Evolutionary conservation across 2,329 filamentous ascomycete species (phyloP).

Genomic region (Neofusicoccum cordaticola): DNA sequence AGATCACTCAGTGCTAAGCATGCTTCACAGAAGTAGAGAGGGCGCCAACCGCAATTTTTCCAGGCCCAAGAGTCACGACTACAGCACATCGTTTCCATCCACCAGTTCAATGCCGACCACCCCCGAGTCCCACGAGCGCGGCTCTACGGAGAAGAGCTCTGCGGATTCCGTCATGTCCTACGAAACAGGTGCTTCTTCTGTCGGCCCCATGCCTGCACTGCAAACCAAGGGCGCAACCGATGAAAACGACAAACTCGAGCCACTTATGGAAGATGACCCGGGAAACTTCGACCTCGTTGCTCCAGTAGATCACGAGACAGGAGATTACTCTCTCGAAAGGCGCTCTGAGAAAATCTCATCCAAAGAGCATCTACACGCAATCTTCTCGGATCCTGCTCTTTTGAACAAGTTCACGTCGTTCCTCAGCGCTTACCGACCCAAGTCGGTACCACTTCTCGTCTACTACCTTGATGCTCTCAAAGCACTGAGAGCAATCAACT

Average conservation of each 20-base stretch:
- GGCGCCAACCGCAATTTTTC: constrained; percentile 12
- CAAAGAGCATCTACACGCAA: constrained; percentile 60
- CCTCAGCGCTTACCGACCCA: constrained; percentile 57
- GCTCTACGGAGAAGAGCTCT: constrained; percentile 26
- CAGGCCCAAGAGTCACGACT: constrained; percentile 18
- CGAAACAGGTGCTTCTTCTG: constrained; percentile 33
- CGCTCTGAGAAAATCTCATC: constrained; percentile 66
- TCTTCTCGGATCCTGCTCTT: constrained; percentile 63
- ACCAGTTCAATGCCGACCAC: constrained; percentile 20
- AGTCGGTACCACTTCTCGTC: constrained; percentile 63
- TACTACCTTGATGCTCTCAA: constrained; percentile 73
- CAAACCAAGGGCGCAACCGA: constrained; percentile 43
- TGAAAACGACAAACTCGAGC: constrained; percentile 44
- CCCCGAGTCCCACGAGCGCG: constrained; percentile 21
- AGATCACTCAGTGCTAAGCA: not conserved
- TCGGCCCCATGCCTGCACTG: constrained; percentile 38
- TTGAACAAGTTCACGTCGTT: constrained; percentile 67
- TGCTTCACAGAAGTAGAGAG: not conserved
- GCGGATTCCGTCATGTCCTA: constrained; percentile 36
- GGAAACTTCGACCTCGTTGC: constrained; percentile 54
- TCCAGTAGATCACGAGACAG: constrained; percentile 31
- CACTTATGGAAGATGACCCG: constrained; percentile 53
- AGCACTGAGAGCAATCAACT: constrained; percentile 66
- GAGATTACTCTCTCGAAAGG: constrained; percentile 58
- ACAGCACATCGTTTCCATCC: constrained; percentile 11